Evolutionary conservation across 129 eudicot genomes (phyloP), one percentile per base, ranked within the genome.

Genomic region (Flaveria bidentis): DNA sequence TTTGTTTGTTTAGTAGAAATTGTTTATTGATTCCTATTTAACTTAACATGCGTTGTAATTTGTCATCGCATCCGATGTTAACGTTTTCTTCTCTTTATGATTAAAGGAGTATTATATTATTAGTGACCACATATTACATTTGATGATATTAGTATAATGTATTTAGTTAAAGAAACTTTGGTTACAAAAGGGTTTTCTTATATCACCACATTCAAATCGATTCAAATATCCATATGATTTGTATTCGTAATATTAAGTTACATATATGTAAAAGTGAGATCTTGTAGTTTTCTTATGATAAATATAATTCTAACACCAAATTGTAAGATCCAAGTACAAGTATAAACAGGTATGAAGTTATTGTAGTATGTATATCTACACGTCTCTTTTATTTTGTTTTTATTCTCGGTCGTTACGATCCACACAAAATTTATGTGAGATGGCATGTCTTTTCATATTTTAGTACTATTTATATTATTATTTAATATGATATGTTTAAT

Each of bases 331-430:
- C 14, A 51, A 49, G 61, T 71, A 49, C 14, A 51, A 49, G 45
- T 71, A 49, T 33, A 47, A 51, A 57, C 30, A 10, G 9, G 15
- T 71, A 15, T 33, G 33, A 50, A 63, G 75, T 4, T 28, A 51
- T 8, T 16, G 39, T 51, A 16, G 26, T 9, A 28, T 51, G 63
- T 10, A 71, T 71, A 30, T 15, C n/a, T 71, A 71, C 76, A 51
- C 76, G 76, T 52, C 76, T 71, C 76, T 71, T 71, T 52, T 71
- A 16, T 50, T 70, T 71, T 71, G 64, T 71, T 71, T 52, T 71
- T n/a, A 71, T 71, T 71, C 53, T 51, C 9, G 26, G 26, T 4
- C 61, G 5, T 49, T 26, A 70, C 11, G 14, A 71, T 28, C 76
- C 76, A 71, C 64, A 51, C 22, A 36, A 52, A 71, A 14, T 71